Base-by-base conservation (phyloP, 2,329 filamentous ascomycete species). In the Plectosphaerella sp. region DNA sequence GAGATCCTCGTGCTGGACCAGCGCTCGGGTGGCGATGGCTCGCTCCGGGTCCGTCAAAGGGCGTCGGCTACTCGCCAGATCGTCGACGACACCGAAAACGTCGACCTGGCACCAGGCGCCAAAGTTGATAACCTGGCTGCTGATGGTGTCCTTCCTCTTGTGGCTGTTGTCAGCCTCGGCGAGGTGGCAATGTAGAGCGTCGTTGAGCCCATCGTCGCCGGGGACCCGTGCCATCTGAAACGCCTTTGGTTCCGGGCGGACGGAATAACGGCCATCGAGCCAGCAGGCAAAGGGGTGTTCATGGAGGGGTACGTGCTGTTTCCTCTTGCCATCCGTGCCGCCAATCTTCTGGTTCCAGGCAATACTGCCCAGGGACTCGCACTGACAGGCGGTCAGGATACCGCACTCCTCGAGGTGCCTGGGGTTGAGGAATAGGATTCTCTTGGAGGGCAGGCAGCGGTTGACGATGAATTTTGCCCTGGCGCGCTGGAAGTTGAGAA, bases 1-100 rank as follows among this genome's bases (percentile, higher is more conserved):
- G 15, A 93, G 66, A 58, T 92, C 77, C 0, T 72, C 48, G 20
- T 59, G 47, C 4, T 48, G 39, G 8, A 20, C 43, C 1, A 67
- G 55, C 7, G 52, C n/a, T 47, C 50, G 24, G 22, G 39, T 12
- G 48, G 62, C 46, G 42, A 18, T 10, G 41, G n/a, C 6, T 18
- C 18, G 41, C 41, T 43, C 41, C 4, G n/a, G 41, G n/a, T 18
- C 10, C 4, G 28, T 33, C 28, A 12, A 33, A 12, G 28, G 28
- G 28, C 28, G 28, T 33, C 28, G 28, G 11, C 28, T 12, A 12
- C 28, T 7, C 3, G 22, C 22, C 37, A 16, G 41, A 20, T 18
- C 7, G n/a, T 43, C 41, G 8, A 41, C n/a, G 37, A 20, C 5
- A 12, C 10, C 16, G n/a, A 20, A 8, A 2, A 43, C 10, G 41